These are phyloP conservation scores for Narthecium ossifragum DNA, from an alignment of 106 monocot genomes.

Conservation along the genomic window DNA sequence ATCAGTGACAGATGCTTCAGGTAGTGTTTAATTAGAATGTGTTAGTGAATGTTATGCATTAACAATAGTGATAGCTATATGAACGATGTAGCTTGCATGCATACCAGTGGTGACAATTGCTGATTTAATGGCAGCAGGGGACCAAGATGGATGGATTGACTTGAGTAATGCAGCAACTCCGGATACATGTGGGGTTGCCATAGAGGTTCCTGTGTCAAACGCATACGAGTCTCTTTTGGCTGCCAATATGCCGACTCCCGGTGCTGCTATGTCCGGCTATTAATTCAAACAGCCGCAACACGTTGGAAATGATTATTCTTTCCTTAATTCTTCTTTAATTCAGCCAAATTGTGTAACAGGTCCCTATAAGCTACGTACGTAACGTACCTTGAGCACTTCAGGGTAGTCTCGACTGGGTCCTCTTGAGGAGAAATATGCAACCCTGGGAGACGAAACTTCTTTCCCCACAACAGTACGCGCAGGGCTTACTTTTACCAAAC, in stretches of 20 bases:
- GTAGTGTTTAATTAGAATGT: neutral
- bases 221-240: neutral
- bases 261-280: slow-evolving; percentile 10
- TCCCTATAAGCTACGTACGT: no score
- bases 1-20: slow-evolving; percentile 27
- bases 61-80: neutral
- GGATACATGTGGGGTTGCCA: slow-evolving; percentile 30
- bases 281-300: neutral
- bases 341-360: neutral
- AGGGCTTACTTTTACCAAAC: neutral
- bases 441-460: neutral
- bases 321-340: neutral
- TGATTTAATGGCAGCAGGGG: slow-evolving; percentile 42
- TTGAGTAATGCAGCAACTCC: slow-evolving; percentile 28
- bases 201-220: slow-evolving; percentile 20
- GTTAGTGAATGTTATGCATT: neutral
- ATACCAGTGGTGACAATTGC: slow-evolving; percentile 37
- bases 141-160: slow-evolving; percentile 32
- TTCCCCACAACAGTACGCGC: neutral
- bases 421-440: slow-evolving; percentile 2
- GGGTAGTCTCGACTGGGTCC: neutral
- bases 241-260: slow-evolving; percentile 2
- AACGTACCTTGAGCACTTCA: neutral
- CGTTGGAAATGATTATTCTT: neutral
- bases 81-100: neutral